phyloP scores from a whole-genome alignment of 305 asterid species.

The Fraxinus velutina region DNA sequence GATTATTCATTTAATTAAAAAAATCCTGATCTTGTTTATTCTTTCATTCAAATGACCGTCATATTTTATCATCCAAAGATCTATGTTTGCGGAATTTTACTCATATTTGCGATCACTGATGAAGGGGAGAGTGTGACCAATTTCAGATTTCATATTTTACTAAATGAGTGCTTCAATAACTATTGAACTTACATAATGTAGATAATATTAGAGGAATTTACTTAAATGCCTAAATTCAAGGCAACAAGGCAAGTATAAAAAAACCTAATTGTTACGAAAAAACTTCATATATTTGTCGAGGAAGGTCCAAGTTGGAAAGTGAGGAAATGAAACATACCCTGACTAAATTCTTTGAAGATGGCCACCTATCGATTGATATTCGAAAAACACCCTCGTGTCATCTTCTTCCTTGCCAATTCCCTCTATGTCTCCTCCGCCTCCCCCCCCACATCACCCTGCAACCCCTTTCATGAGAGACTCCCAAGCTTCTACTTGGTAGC shows the following conservation, averaged over 20 bases:
- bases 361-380: not conserved
- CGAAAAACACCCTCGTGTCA: not conserved
- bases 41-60: not conserved
- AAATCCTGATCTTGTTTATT: not conserved
- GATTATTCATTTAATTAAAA: not conserved
- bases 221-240: not conserved
- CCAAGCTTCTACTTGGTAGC: not conserved
- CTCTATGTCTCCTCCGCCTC: not conserved
- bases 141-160: not conserved
- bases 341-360: not conserved
- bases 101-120: not conserved
- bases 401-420: not conserved
- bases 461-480: not conserved
- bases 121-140: not conserved
- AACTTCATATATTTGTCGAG: not conserved
- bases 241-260: not conserved
- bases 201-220: not conserved
- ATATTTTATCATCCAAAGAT: not conserved
- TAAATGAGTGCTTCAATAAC: not conserved
- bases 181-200: not conserved
- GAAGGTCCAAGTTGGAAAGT: not conserved
- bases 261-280: not conserved
- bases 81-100: not conserved
- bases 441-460: not conserved
- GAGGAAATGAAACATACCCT: not conserved